These are phyloP conservation scores for Ogataea sp. DNA, from an alignment of 805 yeast species.

Conservation along the genomic window DNA sequence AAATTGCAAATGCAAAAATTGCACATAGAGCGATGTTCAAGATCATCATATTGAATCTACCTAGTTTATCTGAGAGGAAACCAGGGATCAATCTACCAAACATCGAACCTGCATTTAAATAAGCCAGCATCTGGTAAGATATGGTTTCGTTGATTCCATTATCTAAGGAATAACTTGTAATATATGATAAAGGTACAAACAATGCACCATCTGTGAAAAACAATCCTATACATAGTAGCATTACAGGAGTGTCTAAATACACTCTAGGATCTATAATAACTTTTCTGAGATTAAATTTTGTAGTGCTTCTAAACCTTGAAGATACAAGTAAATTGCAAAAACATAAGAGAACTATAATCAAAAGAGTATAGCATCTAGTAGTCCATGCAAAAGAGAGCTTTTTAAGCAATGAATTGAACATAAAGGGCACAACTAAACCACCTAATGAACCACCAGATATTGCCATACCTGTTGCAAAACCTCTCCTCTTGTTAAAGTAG, in stretches of 20 bases:
- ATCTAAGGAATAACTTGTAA: slow-evolving; percentile 30
- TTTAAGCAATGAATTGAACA: slow-evolving; percentile 25
- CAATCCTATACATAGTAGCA: slow-evolving; percentile 23
- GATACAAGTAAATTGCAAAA: neutral
- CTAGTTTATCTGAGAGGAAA: slow-evolving; percentile 25
- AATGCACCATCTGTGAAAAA: slow-evolving; percentile 28
- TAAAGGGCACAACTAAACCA: slow-evolving; percentile 30
- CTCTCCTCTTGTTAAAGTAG: slow-evolving; percentile 30
- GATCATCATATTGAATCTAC: slow-evolving; percentile 30
- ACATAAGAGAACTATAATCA: neutral
- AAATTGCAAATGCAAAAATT: slow-evolving; percentile 22
- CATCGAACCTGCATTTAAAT: slow-evolving; percentile 23
- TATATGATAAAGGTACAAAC: slow-evolving; percentile 27
- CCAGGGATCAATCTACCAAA: slow-evolving; percentile 31
- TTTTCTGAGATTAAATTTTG: neutral
- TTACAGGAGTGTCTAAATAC: neutral
- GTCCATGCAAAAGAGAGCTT: slow-evolving; percentile 31
- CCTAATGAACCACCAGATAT: slow-evolving; percentile 35
- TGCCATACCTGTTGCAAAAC: slow-evolving; percentile 29
- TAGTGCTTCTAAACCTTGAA: neutral
- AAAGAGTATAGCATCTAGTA: slow-evolving; percentile 19
- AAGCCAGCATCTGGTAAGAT: slow-evolving; percentile 27
- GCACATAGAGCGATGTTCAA: slow-evolving; percentile 24
- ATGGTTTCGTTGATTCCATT: slow-evolving; percentile 28
- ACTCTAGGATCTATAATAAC: neutral